A percentile compares a stretch with the other conserved stretches of the same genome.
Evolutionary conservation across 2,329 filamentous ascomycete species (phyloP).

Genomic region (Trichoderma asperellum): DNA sequence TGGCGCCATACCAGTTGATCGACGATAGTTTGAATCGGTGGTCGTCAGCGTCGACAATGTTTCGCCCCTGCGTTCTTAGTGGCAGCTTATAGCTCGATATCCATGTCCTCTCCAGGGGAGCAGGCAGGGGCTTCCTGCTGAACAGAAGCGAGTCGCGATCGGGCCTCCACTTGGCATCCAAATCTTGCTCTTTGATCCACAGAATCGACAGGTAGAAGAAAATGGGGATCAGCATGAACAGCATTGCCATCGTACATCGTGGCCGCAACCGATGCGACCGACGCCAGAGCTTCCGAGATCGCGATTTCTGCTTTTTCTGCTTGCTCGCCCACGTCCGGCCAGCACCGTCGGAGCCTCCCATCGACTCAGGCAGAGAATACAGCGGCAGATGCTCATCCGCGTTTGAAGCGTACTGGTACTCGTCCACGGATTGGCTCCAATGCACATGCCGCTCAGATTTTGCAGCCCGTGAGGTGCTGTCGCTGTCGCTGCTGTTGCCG

Average conservation of each 20-base stretch:
- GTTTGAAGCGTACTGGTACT: neutral
- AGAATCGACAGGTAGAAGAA: conserved; percentile 46
- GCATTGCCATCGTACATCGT: conserved; percentile 43
- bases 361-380: conserved; percentile 15
- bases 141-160: conserved; percentile 53
- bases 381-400: conserved; percentile 21
- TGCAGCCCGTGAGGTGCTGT: neutral
- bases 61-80: conserved; percentile 60
- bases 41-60: conserved; percentile 62
- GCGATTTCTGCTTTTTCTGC: neutral
- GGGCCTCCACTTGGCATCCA: conserved; percentile 54
- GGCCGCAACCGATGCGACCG: conserved; percentile 1
- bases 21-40: conserved; percentile 65
- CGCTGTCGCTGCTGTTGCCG: neutral
- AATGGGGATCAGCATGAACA: conserved; percentile 38
- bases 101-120: conserved; percentile 48
- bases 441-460: conserved; percentile 22
- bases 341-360: neutral
- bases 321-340: conserved; percentile 18
- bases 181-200: conserved; percentile 50
- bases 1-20: conserved; percentile 73
- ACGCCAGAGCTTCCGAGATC: conserved; percentile 24
- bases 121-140: conserved; percentile 52
- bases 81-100: conserved; percentile 59
- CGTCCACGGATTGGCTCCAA: conserved; percentile 21